Conservation (phyloP, 306 rosid species). For the Castanea crenata region DNA sequence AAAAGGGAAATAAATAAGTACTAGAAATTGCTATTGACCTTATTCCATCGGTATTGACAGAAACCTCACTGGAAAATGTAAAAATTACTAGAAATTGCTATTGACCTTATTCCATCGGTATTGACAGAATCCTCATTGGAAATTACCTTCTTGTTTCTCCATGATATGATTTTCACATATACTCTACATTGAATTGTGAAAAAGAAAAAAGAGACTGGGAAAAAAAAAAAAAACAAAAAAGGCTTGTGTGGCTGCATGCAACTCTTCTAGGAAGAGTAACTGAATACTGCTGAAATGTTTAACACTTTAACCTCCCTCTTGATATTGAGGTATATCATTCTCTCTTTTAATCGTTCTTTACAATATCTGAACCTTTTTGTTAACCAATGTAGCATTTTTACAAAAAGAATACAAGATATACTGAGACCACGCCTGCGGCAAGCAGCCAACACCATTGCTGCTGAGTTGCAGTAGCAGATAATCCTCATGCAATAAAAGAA, state of each 20-base stretch:
- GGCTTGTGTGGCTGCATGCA: background rate
- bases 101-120: slow-evolving; percentile 10
- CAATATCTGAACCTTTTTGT: slow-evolving; percentile 18
- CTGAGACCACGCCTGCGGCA: slow-evolving; percentile 32
- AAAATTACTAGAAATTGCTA: too few species aligned
- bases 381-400: slow-evolving; percentile 5
- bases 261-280: background rate
- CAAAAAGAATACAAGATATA: slow-evolving; percentile 31
- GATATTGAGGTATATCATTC: slow-evolving; percentile 19
- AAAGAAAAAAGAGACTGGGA: background rate
- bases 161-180: background rate
- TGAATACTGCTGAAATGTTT: background rate
- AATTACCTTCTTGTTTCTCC: background rate
- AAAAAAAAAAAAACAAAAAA: background rate
- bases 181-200: background rate
- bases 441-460: slow-evolving; percentile 20
- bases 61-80: background rate
- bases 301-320: background rate
- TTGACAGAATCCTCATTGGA: slow-evolving; percentile 1
- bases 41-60: slow-evolving; percentile 18
- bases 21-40: too few species aligned
- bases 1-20: too few species aligned
- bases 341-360: slow-evolving; percentile 33
- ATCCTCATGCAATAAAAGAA: slow-evolving; percentile 26
- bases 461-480: slow-evolving; percentile 32